These are phyloP conservation scores for Cucumis sativus DNA, from an alignment of 306 rosid genomes.

Conservation along the genomic window DNA sequence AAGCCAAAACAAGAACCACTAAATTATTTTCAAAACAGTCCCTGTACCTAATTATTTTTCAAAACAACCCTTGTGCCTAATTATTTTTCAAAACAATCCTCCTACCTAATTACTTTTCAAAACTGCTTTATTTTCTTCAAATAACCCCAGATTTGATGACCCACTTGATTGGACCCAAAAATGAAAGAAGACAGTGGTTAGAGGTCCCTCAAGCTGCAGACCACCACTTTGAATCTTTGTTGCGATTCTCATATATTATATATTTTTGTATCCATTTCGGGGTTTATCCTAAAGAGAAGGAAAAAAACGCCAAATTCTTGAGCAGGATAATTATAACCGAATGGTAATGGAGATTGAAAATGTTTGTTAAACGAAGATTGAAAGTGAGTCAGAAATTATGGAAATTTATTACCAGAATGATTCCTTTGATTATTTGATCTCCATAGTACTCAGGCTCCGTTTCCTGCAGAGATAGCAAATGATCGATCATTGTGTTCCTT, in stretches of 20 bases:
- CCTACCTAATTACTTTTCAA: too few relatives aligned
- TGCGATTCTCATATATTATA: background rate
- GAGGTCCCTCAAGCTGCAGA: background rate
- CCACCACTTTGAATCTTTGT: background rate
- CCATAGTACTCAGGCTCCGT: conserved; percentile 45
- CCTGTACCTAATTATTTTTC: too few relatives aligned
- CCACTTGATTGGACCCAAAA: too few relatives aligned
- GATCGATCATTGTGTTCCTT: conserved; percentile 35
- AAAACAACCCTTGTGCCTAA: too few relatives aligned
- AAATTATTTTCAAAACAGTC: too few relatives aligned
- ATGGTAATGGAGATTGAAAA: background rate
- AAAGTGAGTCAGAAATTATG: background rate
- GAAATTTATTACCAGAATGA: conserved; percentile 35
- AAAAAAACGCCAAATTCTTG: background rate
- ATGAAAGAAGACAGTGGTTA: too few relatives aligned
- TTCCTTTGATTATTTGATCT: conserved; percentile 53
- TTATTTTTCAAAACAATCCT: too few relatives aligned
- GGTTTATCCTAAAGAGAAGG: background rate
- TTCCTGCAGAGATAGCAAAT: conserved; percentile 34
- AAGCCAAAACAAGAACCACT: too few relatives aligned
- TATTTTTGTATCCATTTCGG: background rate
- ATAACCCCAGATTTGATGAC: too few relatives aligned
- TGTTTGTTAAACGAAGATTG: too few relatives aligned
- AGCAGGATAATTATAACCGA: background rate
- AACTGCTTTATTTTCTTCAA: too few relatives aligned